phyloP scores from a whole-genome alignment of 805 yeast genomes.

The Debaryomyces prosopidis region DNA sequence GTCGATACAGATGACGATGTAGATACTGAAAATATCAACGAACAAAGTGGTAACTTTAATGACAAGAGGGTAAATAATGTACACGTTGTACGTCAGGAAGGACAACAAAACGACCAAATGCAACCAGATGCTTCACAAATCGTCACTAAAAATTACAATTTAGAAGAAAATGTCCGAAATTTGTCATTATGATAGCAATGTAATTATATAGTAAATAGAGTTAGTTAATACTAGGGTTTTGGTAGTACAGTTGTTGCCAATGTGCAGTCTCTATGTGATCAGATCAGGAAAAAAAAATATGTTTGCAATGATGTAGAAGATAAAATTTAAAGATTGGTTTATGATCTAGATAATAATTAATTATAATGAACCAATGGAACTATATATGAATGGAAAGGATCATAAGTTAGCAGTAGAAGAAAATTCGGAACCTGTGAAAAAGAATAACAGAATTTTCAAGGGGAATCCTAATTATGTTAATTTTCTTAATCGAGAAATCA shows the following conservation, averaged over 20 bases:
- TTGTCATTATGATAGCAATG: neutral
- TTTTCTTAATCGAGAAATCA: constrained; percentile 30
- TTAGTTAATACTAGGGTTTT: no score
- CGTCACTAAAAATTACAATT: neutral
- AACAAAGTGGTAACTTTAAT: neutral
- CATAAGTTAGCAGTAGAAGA: constrained; percentile 4
- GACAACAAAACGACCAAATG: neutral
- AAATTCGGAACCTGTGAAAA: neutral
- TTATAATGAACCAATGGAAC: neutral
- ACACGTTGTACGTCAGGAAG: neutral
- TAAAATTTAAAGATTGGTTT: neutral
- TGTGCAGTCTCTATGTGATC: neutral
- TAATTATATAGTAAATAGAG: neutral
- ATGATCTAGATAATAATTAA: neutral
- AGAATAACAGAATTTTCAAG: constrained; percentile 15
- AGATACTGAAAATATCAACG: neutral
- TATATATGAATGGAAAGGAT: neutral
- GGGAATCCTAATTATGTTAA: constrained; percentile 29
- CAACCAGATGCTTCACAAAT: neutral
- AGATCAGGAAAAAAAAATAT: neutral
- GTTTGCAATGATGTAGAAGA: neutral
- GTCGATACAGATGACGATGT: constrained; percentile 20
- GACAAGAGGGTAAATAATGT: neutral
- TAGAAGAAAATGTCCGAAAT: neutral
- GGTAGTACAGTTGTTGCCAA: no score